Conservation (phyloP, 73 alveolate genomes). For the Diophrys sp. region DNA sequence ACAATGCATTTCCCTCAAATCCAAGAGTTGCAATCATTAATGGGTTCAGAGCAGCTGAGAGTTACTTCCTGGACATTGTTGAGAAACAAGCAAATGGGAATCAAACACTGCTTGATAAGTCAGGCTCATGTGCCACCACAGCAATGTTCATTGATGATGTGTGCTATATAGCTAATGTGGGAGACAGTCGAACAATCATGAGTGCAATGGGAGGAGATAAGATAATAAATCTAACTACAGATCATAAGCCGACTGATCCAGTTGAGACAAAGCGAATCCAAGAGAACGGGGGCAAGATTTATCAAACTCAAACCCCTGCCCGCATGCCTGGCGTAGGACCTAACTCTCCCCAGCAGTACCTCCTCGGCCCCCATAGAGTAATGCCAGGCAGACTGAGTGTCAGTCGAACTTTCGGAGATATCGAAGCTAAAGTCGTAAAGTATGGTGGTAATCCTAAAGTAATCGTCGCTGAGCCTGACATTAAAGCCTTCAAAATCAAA, state of each 20-base stretch:
- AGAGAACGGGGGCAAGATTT: conserved; percentile 95
- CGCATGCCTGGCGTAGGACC: conserved; percentile 11
- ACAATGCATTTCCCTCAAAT: conserved; percentile 60
- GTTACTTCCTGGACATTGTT: conserved; percentile 63
- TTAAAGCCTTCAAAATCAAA: conserved; percentile 78
- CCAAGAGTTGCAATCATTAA: conserved; percentile 64
- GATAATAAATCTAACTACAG: conserved; percentile 80
- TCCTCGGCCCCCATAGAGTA: conserved; percentile 93
- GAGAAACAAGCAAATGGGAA: conserved; percentile 64
- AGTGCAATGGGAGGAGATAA: conserved; percentile 85
- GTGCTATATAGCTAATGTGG: conserved; percentile 94
- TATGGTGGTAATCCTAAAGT: conserved; percentile 98
- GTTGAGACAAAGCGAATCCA: conserved; percentile 59
- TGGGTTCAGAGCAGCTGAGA: conserved; percentile 74
- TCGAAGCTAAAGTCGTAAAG: conserved; percentile 86
- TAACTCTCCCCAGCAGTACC: conserved; percentile 57
- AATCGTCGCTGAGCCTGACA: conserved; percentile 91
- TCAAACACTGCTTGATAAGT: conserved; percentile 64
- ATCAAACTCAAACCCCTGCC: conserved; percentile 56
- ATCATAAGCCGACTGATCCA: conserved; percentile 96
- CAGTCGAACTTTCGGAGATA: conserved; percentile 97
- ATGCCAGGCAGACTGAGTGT: conserved; percentile 95
- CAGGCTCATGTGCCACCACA: conserved; percentile 85
- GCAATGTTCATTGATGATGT: conserved; percentile 72
- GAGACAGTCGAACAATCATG: conserved; percentile 95